Evolutionary conservation across 345 rosid genomes (phyloP), one percentile per base, ranked within the genome.

Genomic region (Ceriops decandra): DNA sequence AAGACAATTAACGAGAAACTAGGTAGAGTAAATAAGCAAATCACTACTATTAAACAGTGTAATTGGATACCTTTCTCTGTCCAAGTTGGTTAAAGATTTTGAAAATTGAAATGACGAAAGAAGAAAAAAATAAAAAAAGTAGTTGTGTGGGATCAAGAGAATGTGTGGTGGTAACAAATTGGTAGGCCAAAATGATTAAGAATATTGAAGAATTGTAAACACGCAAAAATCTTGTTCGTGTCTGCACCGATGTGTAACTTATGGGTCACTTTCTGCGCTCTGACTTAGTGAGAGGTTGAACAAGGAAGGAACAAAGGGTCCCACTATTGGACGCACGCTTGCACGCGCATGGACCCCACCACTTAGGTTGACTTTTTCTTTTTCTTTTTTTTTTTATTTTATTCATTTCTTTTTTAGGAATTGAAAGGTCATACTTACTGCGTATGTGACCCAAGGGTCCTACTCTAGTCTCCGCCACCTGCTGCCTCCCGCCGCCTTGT

Each of bases 251-350:
- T 42, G 19, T 0, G 49, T 3, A 42, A 42, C 10, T 15, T 15
- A 17, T 16, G 33, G 10, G 80, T 82, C 84, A 63, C 28, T 75
- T 67, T 71, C 82, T 2, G 72, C 83, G 85, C 77, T 81, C 90
- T 82, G 86, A 86, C 86, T 86, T 74, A 5, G 63, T 74, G 77
- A 33, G 9, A 33, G 42, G 7, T 47, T 30, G 11, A 19, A 28
- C 7, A 27, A 47, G 5, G n/a, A 24, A 15, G 20, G 28, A 9
- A 1, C 36, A 20, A 66, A 71, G 82, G 89, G 87, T 16, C 80
- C 89, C 84, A 73, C 4, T 2, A 77, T 85, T 85, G 85, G 57
- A 67, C 62, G 82, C 87, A 87, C 87, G 91, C 91, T 76, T 79
- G 89, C 86, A 82, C 86, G 83, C 81, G 82, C 81, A 76, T 79